Evolutionary conservation across 1,139 yeast genomes (phyloP), one percentile per base, ranked within the genome.

Genomic region (Pichia sp.): DNA sequence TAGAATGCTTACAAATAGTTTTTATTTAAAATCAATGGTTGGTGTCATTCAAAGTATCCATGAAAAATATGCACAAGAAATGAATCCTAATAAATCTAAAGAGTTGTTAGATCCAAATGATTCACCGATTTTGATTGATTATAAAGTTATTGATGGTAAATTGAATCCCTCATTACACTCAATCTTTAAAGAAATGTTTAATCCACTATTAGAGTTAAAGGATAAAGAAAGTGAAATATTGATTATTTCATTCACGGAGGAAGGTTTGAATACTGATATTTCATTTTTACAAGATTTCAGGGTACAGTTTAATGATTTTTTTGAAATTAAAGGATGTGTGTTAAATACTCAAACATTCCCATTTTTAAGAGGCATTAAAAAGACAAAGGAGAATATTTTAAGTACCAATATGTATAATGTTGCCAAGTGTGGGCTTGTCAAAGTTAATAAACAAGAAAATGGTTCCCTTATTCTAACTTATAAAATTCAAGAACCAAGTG

Each of bases 261-360:
- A 41, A 5, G 48, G 48, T 6, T 42, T 56, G 19, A 30, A 34
- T 18, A 42, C 39, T 8, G 42, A 53, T 27, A 48, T 53, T 9
- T 13, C 49, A 2, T 54, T 56, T 36, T 30, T 56, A 19, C 49
- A 51, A n/a, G 30, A 42, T n/a, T 47, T 54, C 13, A 47, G 39
- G 6, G 46, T 38, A 8, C 39, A 47, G 8, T 44, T 39, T 38
- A 8, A 14, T 9, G 25, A 38, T n/a, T 27, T 33, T 5, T 51
- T 49, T 44, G 53, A 58, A 5, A 46, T 58, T n/a, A 49, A 49
- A 2, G 58, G 55, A 3, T 58, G 63, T 46, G 34, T 60, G 1
- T 45, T 64, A 27, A 63, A 61, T 44, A 58, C 55, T n/a, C 59
- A 60, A 2, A 46, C 48, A 10, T 61, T 56, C 41, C 66, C 67